Base-by-base conservation (phyloP, 345 rosid species). In the Eucalyptus pauciflora region DNA sequence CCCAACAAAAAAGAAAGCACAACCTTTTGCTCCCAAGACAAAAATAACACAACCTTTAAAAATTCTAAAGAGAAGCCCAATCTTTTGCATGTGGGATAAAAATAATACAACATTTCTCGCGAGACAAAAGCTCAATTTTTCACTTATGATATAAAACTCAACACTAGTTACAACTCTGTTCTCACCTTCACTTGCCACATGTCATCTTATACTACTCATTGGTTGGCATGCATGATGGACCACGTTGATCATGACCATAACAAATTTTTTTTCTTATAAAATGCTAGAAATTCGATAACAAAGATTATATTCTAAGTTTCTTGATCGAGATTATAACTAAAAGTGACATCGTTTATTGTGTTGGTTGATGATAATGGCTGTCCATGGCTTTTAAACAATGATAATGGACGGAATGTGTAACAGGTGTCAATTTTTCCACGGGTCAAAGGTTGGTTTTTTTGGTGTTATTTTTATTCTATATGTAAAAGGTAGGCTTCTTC, bases 1-100 rank as follows among this genome's bases (percentile, higher is more conserved):
- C 71, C 5, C 33, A 13, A 29, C 0, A 62, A 62, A 29, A 1
- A 1, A 3, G 10, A 27, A 27, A 1, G 71, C 3, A 62, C 37
- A 29, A 62, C 37, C 67, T 62, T 62, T 62, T 62, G 37, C 17
- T 29, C 71, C 71, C 17, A 13, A 13, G 33, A 62, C 37, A 62
- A 62, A 62, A 29, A 62, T 64, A n/a, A 64, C 18, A 14, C 71
- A 7, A 64, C 37, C 37, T 60, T n/a, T n/a, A 64, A 64, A 64
- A 29, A 64, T 29, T 8, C 18, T 64, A 13, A 64, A 14, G 10
- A 64, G 71, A 64, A 64, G 37, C 37, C 37, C 71, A 29, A 64
- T 7, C 18, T 64, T 64, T 64, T 64, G 67, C 31, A 60, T 27
- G 7, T 27, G 31, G 67, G 64, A 58, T 58, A 58, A 58, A 58